Evolutionary conservation across 1,139 yeast genomes (phyloP), one percentile per base, ranked within the genome.

Genomic region (Taphrina deformans): DNA sequence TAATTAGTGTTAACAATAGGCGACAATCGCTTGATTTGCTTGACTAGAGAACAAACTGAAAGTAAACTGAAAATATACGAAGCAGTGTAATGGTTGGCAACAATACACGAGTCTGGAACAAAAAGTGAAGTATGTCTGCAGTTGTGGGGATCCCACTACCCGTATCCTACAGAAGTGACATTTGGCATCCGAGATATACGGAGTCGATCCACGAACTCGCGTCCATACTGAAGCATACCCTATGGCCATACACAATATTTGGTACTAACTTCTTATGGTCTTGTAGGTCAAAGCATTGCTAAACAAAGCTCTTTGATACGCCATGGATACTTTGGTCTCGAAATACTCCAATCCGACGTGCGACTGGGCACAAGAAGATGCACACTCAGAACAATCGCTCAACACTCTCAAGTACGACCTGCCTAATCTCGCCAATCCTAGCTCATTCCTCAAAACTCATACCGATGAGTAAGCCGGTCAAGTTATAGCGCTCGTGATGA

Each of bases 321-420:
- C 7, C 46, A 68, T 68, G 70, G 69, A 68, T 59, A 60, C 67
- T 14, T 26, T 68, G 23, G 69, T 67, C 4, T 63, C 67, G 7
- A 56, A 52, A 46, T 67, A 33, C 40, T 38, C 68, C 9, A 26
- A 16, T n/a, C 51, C 60, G 23, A 14, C 46, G 3, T 3, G 16
- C 21, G 31, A 29, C 38, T 38, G 58, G 58, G n/a, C 45, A 16
- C 45, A 24, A 27, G 58, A 53, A 7, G 58, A 53, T 16, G 33
- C 35, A 10, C 18, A 53, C 6, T 53, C 58, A 10, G 58, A 35
- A 53, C 58, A 53, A 12, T 35, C 55, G 16, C 44, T 59, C 9
- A 14, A 59, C n/a, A 18, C 56, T 18, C 55, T 59, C 26, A 24
- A 38, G 29, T 59, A 59, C 33, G 63, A 59, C 21, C 27, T 16